Conservation (phyloP, 768 basidiomycete genomes). For the Melanogaster broomeanus region DNA sequence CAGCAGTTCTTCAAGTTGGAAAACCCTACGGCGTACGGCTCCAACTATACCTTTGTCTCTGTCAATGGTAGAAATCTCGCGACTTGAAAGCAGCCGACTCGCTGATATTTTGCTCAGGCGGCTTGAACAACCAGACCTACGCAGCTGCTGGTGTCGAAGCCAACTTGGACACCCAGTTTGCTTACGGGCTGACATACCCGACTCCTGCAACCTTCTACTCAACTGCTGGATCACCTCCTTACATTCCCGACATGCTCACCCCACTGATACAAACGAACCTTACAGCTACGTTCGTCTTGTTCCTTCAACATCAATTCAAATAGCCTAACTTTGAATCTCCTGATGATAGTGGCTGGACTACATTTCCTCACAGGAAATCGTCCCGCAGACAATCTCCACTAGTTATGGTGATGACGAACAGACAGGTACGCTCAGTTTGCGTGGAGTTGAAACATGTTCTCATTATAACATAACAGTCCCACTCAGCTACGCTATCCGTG, state of each 20-base stretch:
- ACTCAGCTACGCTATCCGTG: slow-evolving; percentile 53
- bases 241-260: slow-evolving; percentile 45
- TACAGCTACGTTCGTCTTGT: slow-evolving; percentile 39
- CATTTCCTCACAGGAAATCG: slow-evolving; percentile 43
- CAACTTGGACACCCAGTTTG: slow-evolving; percentile 67
- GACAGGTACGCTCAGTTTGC: slow-evolving; percentile 43
- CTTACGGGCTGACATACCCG: slow-evolving; percentile 63
- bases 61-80: slow-evolving; percentile 47
- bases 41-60: slow-evolving; percentile 53
- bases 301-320: not conserved
- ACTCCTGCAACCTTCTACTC: slow-evolving; percentile 61
- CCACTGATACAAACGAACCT: slow-evolving; percentile 50
- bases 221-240: slow-evolving; percentile 63
- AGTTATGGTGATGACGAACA: slow-evolving; percentile 77
- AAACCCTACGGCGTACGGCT: slow-evolving; percentile 47
- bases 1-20: slow-evolving; percentile 51
- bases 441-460: not conserved
- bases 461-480: slow-evolving; percentile 45
- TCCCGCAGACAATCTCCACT: slow-evolving; percentile 66
- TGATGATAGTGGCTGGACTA: slow-evolving; percentile 60
- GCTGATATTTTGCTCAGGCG: slow-evolving; percentile 42
- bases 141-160: slow-evolving; percentile 62
- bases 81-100: not conserved
- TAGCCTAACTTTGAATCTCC: not conserved
- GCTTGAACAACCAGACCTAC: slow-evolving; percentile 58